Evolutionary conservation across 2,329 filamentous ascomycete species (phyloP), one percentile per base, ranked within the genome.

Genomic region (Alternaria incomplexa): DNA sequence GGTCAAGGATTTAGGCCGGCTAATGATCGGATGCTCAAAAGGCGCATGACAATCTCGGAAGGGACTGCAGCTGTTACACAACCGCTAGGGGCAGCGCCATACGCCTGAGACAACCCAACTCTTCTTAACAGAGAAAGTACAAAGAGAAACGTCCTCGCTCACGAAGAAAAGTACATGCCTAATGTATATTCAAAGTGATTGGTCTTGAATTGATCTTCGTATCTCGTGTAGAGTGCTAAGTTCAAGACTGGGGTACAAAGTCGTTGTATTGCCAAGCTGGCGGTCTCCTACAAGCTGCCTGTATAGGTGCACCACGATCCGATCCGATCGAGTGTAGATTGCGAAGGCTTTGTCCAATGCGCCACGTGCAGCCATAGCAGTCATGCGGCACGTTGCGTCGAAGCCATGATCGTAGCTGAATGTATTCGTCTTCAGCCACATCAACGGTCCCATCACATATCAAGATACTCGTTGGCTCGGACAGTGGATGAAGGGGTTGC

Each of bases 21-120:
- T 59, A 62, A 62, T 59, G 44, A 62, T 60, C 56, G 32, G n/a
- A 54, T 30, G 50, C 25, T 59, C 22, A 22, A 11, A 20, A 32
- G 47, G 54, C 56, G 26, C 22, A 23, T 44, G 44, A 48, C 30
- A 36, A 40, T 40, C 36, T 40, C 15, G 36, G 36, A 40, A 22
- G 48, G 55, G 47, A 23, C 15, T 47, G 30, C 47, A 46, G 26
- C 50, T 25, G 28, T 47, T 20, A 48, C 40, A 55, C 43, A 48
- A 52, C 40, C 52, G n/a, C 9, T 17, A 56, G 13, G 7, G 17
- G 25, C 10, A 5, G n/a, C 30, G 10, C 20, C 45, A 61, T 48
- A 47, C 56, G 52, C n/a, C 40, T 22, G 50, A 23, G 30, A 17
- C 15, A 20, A 51, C 36, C 44, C 20, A 44, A 13, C 25, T 20